Evolutionary conservation across 192 early-diverging fungal genomes (phyloP), one percentile per base, ranked within the genome.

Genomic region (Coemansia reversa): DNA sequence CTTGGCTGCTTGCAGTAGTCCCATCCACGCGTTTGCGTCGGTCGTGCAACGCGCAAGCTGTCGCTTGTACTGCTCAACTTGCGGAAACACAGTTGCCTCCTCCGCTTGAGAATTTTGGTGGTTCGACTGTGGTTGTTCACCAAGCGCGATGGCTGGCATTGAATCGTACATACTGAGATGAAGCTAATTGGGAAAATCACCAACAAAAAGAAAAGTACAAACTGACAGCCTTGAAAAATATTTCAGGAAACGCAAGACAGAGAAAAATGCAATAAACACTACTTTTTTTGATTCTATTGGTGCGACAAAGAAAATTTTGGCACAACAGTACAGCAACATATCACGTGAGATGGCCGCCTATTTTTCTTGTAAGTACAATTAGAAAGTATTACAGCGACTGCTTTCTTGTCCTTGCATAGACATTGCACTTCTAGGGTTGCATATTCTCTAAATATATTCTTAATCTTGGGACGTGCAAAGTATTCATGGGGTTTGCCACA

Each of bases 11-110:
- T 64, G 66, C 48, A 95, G 72, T 24, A 93, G 62, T 1, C 71
- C 73, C 24, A 72, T 55, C 91, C 92, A 93, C 25, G 89, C 86
- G 8, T 89, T 87, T 11, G 84, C 67, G 64, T 93, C 87, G 66
- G 84, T 84, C 11, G 63, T 54, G 47, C 86, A 80, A 32, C 76
- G 58, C 83, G 57, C 60, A 6, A 80, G 80, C 29, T 82, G 83
- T 47, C 76, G 75, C 58, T 86, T 88, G 14, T 84, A 72, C 35
- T 66, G 69, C 28, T 86, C 84, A 56, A 79, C 72, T 63, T 85
- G 79, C 19, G 84, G 67, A 45, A 62, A 62, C 5, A 60, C 72
- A 25, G 74, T 63, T 9, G 66, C 27, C 23, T 60, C 39, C 51
- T 50, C 48, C 24, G 45, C 55, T 2, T 47, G 30, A 14, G 18